phyloP scores from a whole-genome alignment of 495 filamentous ascomycete genomes.

The Massariosphaeria phaeospora region DNA sequence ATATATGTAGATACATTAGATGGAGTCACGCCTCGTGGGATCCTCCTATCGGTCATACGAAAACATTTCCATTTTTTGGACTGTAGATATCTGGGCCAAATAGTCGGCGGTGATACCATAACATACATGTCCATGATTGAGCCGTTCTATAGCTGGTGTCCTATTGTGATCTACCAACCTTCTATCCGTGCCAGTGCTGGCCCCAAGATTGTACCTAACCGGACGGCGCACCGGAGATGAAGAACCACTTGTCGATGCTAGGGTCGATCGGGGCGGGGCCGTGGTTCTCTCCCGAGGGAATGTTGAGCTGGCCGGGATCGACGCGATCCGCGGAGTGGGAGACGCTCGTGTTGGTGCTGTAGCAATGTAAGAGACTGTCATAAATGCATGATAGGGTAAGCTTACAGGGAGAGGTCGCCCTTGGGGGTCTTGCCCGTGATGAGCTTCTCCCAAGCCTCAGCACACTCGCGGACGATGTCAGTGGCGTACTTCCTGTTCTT shows the following conservation, averaged over 20 bases:
- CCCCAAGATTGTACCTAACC: too few relatives aligned
- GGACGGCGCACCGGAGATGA: conserved; percentile 91
- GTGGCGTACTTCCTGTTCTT: conserved; percentile 97
- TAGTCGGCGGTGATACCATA: too few relatives aligned
- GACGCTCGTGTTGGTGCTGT: conserved; percentile 74
- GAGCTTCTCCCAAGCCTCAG: conserved; percentile 93
- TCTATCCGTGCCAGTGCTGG: too few relatives aligned
- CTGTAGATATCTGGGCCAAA: too few relatives aligned
- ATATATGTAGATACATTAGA: neutral
- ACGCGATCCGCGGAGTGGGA: conserved; percentile 63
- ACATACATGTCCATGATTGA: too few relatives aligned
- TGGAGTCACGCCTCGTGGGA: too few relatives aligned
- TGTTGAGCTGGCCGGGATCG: conserved; percentile 57
- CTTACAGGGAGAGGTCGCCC: conserved; percentile 79
- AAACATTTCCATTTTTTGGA: too few relatives aligned
- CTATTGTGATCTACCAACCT: too few relatives aligned
- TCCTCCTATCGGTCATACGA: too few relatives aligned
- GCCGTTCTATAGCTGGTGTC: too few relatives aligned
- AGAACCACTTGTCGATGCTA: conserved; percentile 99
- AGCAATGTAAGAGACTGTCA: neutral
- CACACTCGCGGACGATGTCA: conserved; percentile 91
- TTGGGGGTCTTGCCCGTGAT: conserved; percentile 78
- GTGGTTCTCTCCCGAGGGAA: conserved; percentile 72
- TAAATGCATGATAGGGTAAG: conserved; percentile 12
- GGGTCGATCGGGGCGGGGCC: conserved; percentile 84